Conservation (phyloP, 2,329 filamentous ascomycete genomes). For the Emergomyces pasteurianus region DNA sequence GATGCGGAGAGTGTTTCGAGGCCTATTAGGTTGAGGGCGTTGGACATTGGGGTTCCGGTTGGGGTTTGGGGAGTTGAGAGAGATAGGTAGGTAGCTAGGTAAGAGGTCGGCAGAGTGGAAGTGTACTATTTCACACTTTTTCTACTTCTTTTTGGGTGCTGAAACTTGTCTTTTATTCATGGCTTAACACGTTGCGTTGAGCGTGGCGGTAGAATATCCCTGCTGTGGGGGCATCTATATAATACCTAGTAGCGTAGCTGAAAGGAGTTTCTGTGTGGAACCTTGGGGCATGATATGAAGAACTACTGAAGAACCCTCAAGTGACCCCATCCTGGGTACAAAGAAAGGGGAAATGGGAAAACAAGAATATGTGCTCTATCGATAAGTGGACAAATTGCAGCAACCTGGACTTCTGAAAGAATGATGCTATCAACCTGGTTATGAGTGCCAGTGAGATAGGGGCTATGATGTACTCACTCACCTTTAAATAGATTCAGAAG, state of each 20-base stretch:
- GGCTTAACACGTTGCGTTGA: too few relatives aligned
- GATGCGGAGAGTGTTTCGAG: conserved; percentile 11
- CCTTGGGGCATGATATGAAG: background rate
- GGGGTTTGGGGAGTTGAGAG: too few relatives aligned
- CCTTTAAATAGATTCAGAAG: background rate
- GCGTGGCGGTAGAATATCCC: too few relatives aligned
- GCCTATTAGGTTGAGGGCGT: conserved; percentile 15
- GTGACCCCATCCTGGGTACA: background rate
- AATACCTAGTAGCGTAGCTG: too few relatives aligned
- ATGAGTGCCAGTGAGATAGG: background rate
- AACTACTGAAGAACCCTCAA: too few relatives aligned
- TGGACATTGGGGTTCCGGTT: background rate
- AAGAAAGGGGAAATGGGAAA: background rate
- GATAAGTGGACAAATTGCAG: background rate
- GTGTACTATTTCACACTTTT: background rate
- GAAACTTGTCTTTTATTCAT: too few relatives aligned
- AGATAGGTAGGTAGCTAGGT: background rate
- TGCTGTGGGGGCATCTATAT: too few relatives aligned
- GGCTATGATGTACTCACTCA: background rate
- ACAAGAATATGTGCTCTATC: background rate
- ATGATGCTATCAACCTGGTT: background rate
- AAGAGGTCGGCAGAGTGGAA: background rate
- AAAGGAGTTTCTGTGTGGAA: background rate
- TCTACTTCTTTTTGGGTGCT: background rate
- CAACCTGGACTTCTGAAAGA: background rate